These are phyloP conservation scores for Atkinsonella texensis DNA, from an alignment of 2,329 filamentous ascomycete genomes.

Conservation along the genomic window DNA sequence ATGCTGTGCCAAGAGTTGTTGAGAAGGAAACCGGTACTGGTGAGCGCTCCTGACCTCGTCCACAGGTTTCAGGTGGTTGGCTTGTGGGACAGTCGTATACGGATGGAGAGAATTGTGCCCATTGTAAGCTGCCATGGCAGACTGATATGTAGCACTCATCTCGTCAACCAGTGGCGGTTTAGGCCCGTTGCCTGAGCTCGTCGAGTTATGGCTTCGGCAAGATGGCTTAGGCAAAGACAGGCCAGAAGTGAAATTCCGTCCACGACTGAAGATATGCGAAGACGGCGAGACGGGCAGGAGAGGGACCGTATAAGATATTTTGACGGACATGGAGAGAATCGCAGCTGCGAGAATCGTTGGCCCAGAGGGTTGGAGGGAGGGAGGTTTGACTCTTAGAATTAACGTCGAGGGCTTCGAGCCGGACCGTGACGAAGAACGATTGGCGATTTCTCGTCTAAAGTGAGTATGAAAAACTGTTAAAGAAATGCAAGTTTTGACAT, in stretches of 20 bases:
- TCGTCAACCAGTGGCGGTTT: conserved; percentile 39
- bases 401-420: conserved; percentile 6
- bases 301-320: conserved; percentile 12
- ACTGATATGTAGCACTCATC: conserved; percentile 42
- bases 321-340: conserved; percentile 17
- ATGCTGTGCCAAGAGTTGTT: conserved; percentile 12
- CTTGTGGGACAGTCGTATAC: conserved; percentile 25
- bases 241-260: conserved; percentile 9
- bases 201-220: conserved; percentile 10
- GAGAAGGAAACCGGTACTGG: conserved; percentile 19
- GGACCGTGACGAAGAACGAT: neutral
- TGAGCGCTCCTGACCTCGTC: conserved; percentile 22
- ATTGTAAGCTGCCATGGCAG: conserved; percentile 34
- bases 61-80: conserved; percentile 18
- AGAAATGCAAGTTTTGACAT: neutral
- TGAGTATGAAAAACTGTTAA: neutral
- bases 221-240: conserved; percentile 14
- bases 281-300: conserved; percentile 12
- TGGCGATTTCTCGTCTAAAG: neutral
- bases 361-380: neutral
- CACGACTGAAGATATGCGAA: conserved; percentile 10
- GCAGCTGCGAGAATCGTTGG: neutral
- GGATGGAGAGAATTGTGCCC: conserved; percentile 28
- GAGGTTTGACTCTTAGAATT: conserved; percentile 3
- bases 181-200: conserved; percentile 26